Percentiles rank a stretch among this genome's conserved stretches.
phyloP scores from a whole-genome alignment of 176 grass and related monocot species.

The Lolium rigidum region DNA sequence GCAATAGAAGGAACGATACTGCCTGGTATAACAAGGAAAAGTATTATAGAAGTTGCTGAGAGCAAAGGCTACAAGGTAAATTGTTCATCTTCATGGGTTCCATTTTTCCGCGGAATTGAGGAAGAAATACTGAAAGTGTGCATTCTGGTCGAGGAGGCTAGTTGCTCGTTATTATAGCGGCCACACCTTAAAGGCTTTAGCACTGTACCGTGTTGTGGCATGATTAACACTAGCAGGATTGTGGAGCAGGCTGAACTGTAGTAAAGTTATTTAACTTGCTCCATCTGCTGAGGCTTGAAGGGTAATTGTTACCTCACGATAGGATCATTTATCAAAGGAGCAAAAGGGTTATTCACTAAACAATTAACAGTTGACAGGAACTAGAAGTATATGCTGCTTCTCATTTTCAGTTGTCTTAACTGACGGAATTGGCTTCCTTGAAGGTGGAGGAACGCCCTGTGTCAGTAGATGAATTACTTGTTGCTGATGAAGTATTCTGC shows the following conservation, averaged over 20 bases:
- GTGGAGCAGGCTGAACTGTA: background rate
- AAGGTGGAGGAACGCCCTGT: slow-evolving; percentile 82
- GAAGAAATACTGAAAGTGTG: slow-evolving; percentile 4
- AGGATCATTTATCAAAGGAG: background rate
- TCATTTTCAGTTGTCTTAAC: background rate
- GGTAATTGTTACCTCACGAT: background rate
- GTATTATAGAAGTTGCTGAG: slow-evolving; percentile 76
- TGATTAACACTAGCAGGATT: slow-evolving; percentile 1
- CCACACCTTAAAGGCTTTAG: background rate
- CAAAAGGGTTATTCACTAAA: background rate
- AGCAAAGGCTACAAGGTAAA: slow-evolving; percentile 80
- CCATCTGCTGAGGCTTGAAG: background rate
- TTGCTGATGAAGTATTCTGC: slow-evolving; percentile 93
- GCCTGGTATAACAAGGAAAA: slow-evolving; percentile 94
- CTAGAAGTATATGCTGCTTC: background rate
- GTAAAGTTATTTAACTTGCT: background rate
- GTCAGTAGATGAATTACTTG: slow-evolving; percentile 76
- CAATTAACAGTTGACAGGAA: background rate
- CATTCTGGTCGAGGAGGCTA: slow-evolving; percentile 1
- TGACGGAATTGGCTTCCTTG: slow-evolving; percentile 29
- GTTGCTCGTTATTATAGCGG: slow-evolving; percentile 3
- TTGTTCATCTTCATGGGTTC: slow-evolving; percentile 28
- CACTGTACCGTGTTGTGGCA: background rate
- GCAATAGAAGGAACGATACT: slow-evolving; percentile 87
- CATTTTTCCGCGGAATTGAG: background rate